phyloP scores from a whole-genome alignment of 1,284 basidiomycete genomes.

The Malassezia restricta region DNA sequence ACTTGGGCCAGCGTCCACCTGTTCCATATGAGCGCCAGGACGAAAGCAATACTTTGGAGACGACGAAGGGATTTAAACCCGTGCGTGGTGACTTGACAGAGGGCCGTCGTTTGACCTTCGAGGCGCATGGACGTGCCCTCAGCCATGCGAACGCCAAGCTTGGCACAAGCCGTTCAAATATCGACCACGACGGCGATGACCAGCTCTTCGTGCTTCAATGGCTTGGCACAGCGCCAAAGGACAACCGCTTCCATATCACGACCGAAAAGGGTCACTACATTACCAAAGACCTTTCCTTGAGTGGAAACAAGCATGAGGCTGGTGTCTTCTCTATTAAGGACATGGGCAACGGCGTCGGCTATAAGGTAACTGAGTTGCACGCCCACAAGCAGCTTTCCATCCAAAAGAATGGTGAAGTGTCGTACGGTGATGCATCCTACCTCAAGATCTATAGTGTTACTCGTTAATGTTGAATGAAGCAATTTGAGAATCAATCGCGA shows the following conservation, averaged over 20 bases:
- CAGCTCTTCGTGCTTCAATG: slow-evolving; percentile 8
- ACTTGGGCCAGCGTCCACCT: background rate
- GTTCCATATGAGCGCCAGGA: slow-evolving; percentile 3
- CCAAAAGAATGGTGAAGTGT: background rate
- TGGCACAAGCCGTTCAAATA: background rate
- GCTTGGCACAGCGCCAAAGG: background rate
- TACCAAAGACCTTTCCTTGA: background rate
- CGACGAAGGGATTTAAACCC: slow-evolving; percentile 21
- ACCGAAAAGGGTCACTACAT: slow-evolving; percentile 2
- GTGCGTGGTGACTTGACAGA: slow-evolving; percentile 24
- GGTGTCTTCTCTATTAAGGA: slow-evolving; percentile 6
- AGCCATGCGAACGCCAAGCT: slow-evolving; percentile 1
- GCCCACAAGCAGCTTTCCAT: background rate
- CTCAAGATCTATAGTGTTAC: too few relatives aligned
- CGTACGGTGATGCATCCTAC: background rate
- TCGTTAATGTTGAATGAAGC: too few relatives aligned
- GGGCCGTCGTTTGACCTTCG: slow-evolving; percentile 23
- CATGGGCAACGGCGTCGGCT: slow-evolving; percentile 13
- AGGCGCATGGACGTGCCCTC: slow-evolving; percentile 18
- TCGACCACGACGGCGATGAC: slow-evolving; percentile 1
- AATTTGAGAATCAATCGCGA: too few relatives aligned
- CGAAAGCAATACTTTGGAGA: slow-evolving; percentile 10
- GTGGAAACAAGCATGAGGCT: slow-evolving; percentile 1
- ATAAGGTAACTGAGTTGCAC: background rate
- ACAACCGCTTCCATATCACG: slow-evolving; percentile 3